These are phyloP conservation scores for Galerina sulciceps DNA, from an alignment of 768 basidiomycete species.

Conservation along the genomic window DNA sequence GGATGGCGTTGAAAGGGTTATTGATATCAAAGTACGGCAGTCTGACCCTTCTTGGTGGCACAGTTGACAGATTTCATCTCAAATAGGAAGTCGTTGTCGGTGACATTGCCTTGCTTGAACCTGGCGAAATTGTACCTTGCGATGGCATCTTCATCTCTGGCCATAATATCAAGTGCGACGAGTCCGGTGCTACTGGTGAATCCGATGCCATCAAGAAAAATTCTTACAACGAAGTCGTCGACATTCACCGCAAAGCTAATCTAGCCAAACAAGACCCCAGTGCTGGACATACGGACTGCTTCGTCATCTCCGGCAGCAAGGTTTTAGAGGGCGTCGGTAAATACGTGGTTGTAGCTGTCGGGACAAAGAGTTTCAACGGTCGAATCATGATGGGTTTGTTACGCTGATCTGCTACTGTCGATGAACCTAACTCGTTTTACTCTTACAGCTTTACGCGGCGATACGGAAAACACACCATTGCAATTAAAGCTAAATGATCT, in stretches of 20 bases:
- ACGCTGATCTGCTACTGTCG: background rate
- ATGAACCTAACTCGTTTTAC: background rate
- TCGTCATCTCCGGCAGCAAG: conserved; percentile 89
- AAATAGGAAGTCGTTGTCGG: conserved; percentile 88
- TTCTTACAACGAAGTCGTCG: conserved; percentile 74
- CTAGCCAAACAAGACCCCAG: conserved; percentile 30
- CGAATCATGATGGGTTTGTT: conserved; percentile 94
- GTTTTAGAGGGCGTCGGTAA: conserved; percentile 93
- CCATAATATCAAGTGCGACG: conserved; percentile 94
- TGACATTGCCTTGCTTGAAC: conserved; percentile 89
- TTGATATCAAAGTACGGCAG: conserved; percentile 76
- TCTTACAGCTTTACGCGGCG: conserved; percentile 76
- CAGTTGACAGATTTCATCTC: conserved; percentile 16
- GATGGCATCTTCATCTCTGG: conserved; percentile 94
- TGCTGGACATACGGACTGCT: conserved; percentile 81
- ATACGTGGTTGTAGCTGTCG: conserved; percentile 93
- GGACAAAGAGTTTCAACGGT: conserved; percentile 92
- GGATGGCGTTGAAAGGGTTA: conserved; percentile 64
- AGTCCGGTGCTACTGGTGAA: conserved; percentile 96
- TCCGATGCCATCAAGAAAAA: conserved; percentile 93
- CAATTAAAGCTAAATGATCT: conserved; percentile 92
- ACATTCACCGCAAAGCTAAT: conserved; percentile 41
- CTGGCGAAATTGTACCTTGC: conserved; percentile 95
- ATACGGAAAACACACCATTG: conserved; percentile 88
- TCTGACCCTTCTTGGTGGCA: background rate